Evolutionary conservation across 2,329 filamentous ascomycete species (phyloP).

Genomic region (Amauroascus verrucosus): DNA sequence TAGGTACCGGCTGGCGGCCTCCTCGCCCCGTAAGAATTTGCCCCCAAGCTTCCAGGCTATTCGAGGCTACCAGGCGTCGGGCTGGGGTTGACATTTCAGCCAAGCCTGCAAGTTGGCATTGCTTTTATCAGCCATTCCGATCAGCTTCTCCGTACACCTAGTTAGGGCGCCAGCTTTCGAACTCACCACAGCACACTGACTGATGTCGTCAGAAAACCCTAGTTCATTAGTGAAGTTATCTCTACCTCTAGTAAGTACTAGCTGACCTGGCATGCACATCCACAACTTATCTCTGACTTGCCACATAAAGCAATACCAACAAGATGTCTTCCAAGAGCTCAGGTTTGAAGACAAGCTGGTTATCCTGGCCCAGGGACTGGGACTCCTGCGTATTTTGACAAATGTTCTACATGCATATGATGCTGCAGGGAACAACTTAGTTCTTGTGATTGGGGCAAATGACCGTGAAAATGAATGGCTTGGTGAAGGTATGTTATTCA

Average conservation of each 20-base stretch:
- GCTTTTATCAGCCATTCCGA: no score
- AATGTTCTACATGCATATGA: slow-evolving; percentile 96
- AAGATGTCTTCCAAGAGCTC: slow-evolving; percentile 85
- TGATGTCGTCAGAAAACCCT: slow-evolving; percentile 14
- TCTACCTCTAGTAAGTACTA: slow-evolving; percentile 44
- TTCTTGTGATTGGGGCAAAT: slow-evolving; percentile 79
- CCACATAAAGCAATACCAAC: slow-evolving; percentile 62
- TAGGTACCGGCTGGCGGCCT: no score
- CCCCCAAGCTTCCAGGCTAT: no score
- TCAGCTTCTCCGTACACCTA: no score
- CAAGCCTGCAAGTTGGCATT: no score
- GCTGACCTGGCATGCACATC: neutral
- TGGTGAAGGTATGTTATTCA: slow-evolving; percentile 56
- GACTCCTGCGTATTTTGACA: slow-evolving; percentile 82
- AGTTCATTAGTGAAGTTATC: slow-evolving; percentile 47
- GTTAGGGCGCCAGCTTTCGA: neutral
- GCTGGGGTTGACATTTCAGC: no score
- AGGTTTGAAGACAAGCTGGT: slow-evolving; percentile 88
- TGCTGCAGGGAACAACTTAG: slow-evolving; percentile 84
- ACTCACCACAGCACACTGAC: neutral
- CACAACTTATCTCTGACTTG: slow-evolving; percentile 14
- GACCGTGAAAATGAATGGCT: slow-evolving; percentile 96
- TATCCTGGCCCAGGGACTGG: slow-evolving; percentile 80
- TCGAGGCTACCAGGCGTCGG: no score
- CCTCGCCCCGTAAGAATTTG: no score